These are phyloP conservation scores for Fusarium sp. DNA, from an alignment of 2,329 filamentous ascomycete species.

Conservation along the genomic window DNA sequence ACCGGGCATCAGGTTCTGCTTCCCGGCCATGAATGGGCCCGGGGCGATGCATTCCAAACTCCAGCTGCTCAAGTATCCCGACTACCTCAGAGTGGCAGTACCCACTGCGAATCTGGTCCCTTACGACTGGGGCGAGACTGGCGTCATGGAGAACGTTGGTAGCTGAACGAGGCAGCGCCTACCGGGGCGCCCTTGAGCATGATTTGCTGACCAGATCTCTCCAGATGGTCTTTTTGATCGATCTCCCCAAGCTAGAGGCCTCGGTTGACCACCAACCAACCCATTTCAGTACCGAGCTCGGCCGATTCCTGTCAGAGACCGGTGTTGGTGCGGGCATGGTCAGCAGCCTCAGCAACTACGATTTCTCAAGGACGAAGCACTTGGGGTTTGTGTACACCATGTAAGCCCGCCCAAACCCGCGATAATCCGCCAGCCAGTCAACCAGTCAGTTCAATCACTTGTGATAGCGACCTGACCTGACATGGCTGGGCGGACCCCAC, in stretches of 20 bases:
- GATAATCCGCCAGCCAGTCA: conserved; percentile 3
- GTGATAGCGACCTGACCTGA: background rate
- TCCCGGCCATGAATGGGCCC: conserved; percentile 81
- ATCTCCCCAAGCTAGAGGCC: conserved; percentile 75
- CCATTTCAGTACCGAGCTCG: conserved; percentile 76
- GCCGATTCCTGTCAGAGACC: conserved; percentile 76
- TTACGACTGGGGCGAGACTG: conserved; percentile 91
- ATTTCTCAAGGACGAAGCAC: conserved; percentile 78
- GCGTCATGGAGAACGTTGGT: conserved; percentile 84
- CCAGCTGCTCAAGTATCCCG: conserved; percentile 84
- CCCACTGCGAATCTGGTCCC: conserved; percentile 88
- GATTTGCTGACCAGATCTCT: conserved; percentile 37
- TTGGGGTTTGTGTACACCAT: conserved; percentile 89
- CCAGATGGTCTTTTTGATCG: conserved; percentile 88
- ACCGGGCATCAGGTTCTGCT: conserved; percentile 75
- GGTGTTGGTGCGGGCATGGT: conserved; percentile 74
- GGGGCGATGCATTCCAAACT: conserved; percentile 95
- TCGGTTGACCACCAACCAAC: conserved; percentile 49
- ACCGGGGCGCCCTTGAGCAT: conserved; percentile 8
- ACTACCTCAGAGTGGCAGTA: conserved; percentile 81
- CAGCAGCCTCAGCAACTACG: conserved; percentile 79
- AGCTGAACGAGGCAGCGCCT: conserved; percentile 27
- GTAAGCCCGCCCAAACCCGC: conserved; percentile 58
- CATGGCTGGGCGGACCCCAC: conserved; percentile 11
- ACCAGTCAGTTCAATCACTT: background rate